A percentile compares a stretch with the other conserved stretches of the same genome.
These are phyloP conservation scores for Acanthamoeba lenticulata DNA, from an alignment of 208 protist species.

Conservation along the genomic window DNA sequence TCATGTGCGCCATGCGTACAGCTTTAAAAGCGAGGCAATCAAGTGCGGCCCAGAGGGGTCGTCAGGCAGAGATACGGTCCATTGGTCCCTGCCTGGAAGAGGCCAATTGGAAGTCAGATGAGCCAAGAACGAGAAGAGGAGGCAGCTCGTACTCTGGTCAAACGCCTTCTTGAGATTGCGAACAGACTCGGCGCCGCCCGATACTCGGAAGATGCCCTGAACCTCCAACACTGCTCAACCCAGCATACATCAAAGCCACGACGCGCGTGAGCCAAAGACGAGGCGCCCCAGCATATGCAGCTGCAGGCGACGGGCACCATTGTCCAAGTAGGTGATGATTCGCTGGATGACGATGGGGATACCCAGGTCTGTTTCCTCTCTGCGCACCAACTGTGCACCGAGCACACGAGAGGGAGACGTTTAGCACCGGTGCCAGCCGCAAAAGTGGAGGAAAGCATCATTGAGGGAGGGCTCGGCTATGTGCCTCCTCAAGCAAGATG, in stretches of 20 bases:
- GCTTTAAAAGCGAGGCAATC: background rate
- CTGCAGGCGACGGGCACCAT: too few relatives aligned
- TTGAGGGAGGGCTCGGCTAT: background rate
- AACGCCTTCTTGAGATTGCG: slow-evolving; percentile 15
- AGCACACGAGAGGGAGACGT: background rate
- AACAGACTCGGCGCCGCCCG: background rate
- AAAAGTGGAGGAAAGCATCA: background rate
- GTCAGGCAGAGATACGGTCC: background rate
- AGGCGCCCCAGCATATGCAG: too few relatives aligned
- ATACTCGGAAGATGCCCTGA: background rate
- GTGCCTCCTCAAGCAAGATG: background rate
- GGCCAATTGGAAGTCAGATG: background rate
- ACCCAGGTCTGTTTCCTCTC: background rate
- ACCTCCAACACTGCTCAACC: background rate
- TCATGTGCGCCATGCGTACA: background rate
- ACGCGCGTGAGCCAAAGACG: too few relatives aligned
- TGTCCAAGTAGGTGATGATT: background rate
- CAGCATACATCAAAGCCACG: too few relatives aligned
- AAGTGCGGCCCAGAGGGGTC: background rate
- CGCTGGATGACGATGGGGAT: background rate
- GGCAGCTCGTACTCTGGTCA: background rate
- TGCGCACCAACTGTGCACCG: background rate
- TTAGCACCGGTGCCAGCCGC: too few relatives aligned
- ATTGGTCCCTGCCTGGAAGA: background rate
- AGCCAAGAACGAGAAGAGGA: background rate